phyloP scores from a whole-genome alignment of 768 basidiomycete species.

The Neoboletus brunneissimus region DNA sequence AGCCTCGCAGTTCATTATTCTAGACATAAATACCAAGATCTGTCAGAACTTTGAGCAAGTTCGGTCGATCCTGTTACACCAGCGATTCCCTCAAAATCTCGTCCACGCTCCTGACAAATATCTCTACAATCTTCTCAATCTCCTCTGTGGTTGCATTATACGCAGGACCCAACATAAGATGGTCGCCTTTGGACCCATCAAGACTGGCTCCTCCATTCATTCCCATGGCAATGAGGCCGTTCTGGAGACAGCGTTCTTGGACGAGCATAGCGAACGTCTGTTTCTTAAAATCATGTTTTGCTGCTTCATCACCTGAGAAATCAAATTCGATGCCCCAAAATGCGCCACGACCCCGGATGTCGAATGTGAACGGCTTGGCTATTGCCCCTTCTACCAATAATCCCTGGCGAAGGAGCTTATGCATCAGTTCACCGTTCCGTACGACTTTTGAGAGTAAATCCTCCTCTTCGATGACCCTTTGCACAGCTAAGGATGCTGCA shows the following conservation, averaged over 20 bases:
- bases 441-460: conserved; percentile 67
- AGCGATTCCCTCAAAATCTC: conserved; percentile 49
- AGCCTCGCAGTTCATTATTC: background rate
- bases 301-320: conserved; percentile 44
- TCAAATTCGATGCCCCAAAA: conserved; percentile 89
- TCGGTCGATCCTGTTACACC: conserved; percentile 5
- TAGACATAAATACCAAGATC: background rate
- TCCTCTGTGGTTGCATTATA: conserved; percentile 73
- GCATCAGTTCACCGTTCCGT: conserved; percentile 57
- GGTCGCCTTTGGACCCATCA: conserved; percentile 71
- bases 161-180: conserved; percentile 73
- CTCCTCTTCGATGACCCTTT: conserved; percentile 65
- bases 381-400: conserved; percentile 53
- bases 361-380: conserved; percentile 67
- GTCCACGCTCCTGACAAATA: conserved; percentile 66
- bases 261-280: conserved; percentile 62
- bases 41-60: background rate
- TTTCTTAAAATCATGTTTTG: conserved; percentile 48
- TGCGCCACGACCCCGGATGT: conserved; percentile 79
- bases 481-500: conserved; percentile 79
- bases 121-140: conserved; percentile 62
- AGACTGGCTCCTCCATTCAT: conserved; percentile 67
- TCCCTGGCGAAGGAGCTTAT: conserved; percentile 50
- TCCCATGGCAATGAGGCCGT: conserved; percentile 70
- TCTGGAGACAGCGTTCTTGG: conserved; percentile 65